Base-by-base conservation (phyloP, 176 grass and related monocot species). In the Avena atlantica region DNA sequence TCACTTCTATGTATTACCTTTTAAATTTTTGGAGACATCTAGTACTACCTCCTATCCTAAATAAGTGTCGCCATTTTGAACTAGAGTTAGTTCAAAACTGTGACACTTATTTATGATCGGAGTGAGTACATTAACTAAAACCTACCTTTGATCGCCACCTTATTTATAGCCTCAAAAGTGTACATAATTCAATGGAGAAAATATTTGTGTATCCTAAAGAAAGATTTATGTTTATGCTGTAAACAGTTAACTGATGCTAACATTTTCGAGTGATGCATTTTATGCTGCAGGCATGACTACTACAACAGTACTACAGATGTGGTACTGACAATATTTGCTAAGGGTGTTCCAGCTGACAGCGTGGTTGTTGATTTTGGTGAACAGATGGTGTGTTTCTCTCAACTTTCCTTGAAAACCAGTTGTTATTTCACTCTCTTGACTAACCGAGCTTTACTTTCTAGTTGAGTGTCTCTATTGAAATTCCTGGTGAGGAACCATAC, bases 291-390 rank as follows among this genome's bases (percentile, higher is more conserved):
- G 85, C 88, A 97, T 84, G 95, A 95, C 23, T 95, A 73, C 70
- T 97, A 97, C 71, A 94, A 97, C 76, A 90, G 78, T 86, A 8
- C 89, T 77, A 80, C 89, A 12, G 95, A 95, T 40, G 85, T 91
- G 53, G 95, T 97, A 42, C 57, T 97, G 42, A 89, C 91, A 86
- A 91, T 97, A 45, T 97, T 97, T 84, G 89, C 89, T 2, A 97
- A 95, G 80, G 90, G 92, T 78, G 78, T 97, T 84, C 82, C 91
- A 14, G 78, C 89, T 91, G 91, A 95, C 82, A 74, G 69, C 75
- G 91, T 97, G 23, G 81, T 67, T 44, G 34, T 97, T 88, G 95
- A 94, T 65, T 97, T 95, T 70, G 90, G 92, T 69, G 95, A 97
- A 95, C 95, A 97, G 84, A 93, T 95, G 89, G 95, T 97, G 71